Evolutionary conservation across 345 rosid genomes (phyloP).

Genomic region (Arabidopsis suecica): DNA sequence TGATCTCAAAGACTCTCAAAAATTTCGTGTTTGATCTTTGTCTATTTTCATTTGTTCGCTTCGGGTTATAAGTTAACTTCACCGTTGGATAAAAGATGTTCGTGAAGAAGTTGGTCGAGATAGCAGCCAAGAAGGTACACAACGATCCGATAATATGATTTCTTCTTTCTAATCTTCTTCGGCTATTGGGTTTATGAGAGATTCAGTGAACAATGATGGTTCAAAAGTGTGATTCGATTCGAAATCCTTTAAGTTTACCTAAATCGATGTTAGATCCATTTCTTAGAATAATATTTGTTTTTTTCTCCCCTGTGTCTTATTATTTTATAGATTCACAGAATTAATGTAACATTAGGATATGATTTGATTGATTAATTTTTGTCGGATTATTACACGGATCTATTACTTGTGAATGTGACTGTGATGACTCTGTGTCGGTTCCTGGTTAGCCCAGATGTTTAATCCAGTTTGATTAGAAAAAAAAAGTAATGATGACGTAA

Average conservation of each 20-base stretch:
- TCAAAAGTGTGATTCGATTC: background rate
- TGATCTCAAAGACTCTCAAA: conserved; percentile 1
- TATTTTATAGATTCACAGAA: background rate
- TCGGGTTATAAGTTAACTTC: conserved; percentile 10
- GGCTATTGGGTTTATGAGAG: conserved; percentile 15
- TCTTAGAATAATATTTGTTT: conserved; percentile 17
- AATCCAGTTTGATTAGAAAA: background rate
- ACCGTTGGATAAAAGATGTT: conserved; percentile 36
- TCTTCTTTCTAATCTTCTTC: background rate
- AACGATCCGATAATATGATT: background rate
- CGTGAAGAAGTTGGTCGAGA: conserved; percentile 48
- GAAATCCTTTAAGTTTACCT: background rate
- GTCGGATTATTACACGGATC: conserved; percentile 34
- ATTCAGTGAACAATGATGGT: conserved; percentile 1
- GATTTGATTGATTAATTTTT: conserved; percentile 1
- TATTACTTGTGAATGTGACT: conserved; percentile 31
- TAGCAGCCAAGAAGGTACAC: conserved; percentile 43
- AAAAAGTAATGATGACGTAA: conserved; percentile 14
- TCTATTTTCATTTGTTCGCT: conserved; percentile 9
- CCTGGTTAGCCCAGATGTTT: conserved; percentile 38
- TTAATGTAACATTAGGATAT: background rate
- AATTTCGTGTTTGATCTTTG: conserved; percentile 4
- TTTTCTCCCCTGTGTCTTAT: background rate
- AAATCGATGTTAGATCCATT: conserved; percentile 40
- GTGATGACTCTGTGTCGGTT: conserved; percentile 32